These are phyloP conservation scores for Coemansia sp. DNA, from an alignment of 192 early-diverging fungal species.

Conservation along the genomic window DNA sequence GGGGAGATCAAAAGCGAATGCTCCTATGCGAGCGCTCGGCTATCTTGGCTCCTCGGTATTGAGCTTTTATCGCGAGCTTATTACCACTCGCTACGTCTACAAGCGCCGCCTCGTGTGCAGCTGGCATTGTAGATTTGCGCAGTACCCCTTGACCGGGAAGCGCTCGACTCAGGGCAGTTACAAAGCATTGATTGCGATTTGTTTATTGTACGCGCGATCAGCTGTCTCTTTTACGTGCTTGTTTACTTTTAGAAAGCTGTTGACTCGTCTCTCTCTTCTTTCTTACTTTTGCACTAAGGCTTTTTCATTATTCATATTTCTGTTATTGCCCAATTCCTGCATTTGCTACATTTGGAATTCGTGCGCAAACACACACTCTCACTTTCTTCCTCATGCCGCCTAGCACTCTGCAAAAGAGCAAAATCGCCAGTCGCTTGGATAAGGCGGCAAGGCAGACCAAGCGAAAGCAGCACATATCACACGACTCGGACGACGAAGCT, in stretches of 20 bases:
- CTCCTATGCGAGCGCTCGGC: no score
- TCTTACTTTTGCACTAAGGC: background rate
- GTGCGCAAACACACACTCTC: background rate
- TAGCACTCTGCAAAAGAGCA: conserved; percentile 13
- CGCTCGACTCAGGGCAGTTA: no score
- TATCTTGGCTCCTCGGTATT: no score
- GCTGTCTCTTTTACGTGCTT: background rate
- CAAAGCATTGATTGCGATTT: background rate
- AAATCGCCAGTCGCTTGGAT: conserved; percentile 33
- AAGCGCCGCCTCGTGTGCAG: no score
- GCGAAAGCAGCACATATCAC: conserved; percentile 17
- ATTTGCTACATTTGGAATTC: background rate
- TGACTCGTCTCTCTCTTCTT: background rate
- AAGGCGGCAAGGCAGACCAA: conserved; percentile 26
- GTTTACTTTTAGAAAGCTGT: conserved; percentile 7
- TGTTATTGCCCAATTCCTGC: background rate
- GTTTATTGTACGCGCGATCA: background rate
- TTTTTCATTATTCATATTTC: background rate
- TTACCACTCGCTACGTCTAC: no score
- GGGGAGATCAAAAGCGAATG: no score
- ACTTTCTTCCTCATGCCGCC: conserved; percentile 8
- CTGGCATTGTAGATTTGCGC: no score
- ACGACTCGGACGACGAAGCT: conserved; percentile 20
- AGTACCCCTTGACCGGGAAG: no score
- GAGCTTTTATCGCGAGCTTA: no score